Evolutionary conservation across 2,329 filamentous ascomycete species (phyloP).

Genomic region (Peltaster fructicola): DNA sequence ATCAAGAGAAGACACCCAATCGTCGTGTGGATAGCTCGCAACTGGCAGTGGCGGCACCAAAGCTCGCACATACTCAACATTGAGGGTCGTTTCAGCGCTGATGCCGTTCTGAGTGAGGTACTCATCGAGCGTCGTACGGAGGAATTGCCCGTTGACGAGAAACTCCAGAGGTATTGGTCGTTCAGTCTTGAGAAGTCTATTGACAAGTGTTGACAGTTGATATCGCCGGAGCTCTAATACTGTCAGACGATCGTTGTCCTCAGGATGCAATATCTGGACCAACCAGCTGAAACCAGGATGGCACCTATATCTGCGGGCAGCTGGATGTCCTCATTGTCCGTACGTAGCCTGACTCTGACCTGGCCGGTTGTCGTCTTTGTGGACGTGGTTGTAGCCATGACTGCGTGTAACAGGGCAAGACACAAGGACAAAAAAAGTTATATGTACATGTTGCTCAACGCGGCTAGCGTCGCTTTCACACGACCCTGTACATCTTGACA

Average conservation of each 20-base stretch:
- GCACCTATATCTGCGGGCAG: constrained; percentile 36
- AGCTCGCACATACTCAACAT: constrained; percentile 83
- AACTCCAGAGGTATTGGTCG: constrained; percentile 77
- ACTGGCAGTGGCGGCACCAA: constrained; percentile 78
- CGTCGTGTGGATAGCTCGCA: constrained; percentile 88
- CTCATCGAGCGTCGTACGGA: constrained; percentile 76
- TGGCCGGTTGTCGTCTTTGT: too few relatives aligned
- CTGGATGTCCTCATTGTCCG: constrained; percentile 34
- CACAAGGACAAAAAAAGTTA: too few relatives aligned
- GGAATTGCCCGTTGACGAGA: constrained; percentile 81
- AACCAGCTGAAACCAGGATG: constrained; percentile 40
- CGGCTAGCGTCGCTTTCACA: too few relatives aligned
- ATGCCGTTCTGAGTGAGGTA: constrained; percentile 76
- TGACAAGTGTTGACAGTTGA: constrained; percentile 45
- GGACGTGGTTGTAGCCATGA: too few relatives aligned
- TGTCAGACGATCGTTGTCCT: constrained; percentile 3
- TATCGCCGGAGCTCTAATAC: constrained; percentile 35
- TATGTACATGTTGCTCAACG: too few relatives aligned
- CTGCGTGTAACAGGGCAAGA: too few relatives aligned
- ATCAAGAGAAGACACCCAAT: constrained; percentile 85
- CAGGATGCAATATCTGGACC: constrained; percentile 6
- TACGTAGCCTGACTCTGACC: constrained; percentile 37
- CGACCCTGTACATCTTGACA: too few relatives aligned
- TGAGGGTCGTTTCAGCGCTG: constrained; percentile 71
- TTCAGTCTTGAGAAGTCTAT: constrained; percentile 38